phyloP scores from a whole-genome alignment of 257 asterid genomes.

The Penstemon barbatus region DNA sequence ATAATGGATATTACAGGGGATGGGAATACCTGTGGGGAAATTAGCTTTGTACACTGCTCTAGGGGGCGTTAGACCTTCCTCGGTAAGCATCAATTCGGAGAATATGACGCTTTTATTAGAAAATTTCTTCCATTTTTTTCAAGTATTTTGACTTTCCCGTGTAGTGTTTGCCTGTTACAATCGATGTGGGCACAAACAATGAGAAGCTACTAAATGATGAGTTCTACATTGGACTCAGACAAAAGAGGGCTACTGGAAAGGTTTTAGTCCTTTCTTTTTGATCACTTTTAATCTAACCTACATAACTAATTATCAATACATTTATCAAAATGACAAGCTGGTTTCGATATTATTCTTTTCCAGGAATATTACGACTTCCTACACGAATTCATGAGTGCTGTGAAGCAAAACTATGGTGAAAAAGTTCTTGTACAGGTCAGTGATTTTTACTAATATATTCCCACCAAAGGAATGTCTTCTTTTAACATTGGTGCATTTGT shows the following conservation, averaged over 20 bases:
- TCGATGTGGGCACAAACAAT: slow-evolving; percentile 94
- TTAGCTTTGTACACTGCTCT: slow-evolving; percentile 85
- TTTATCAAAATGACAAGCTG: background rate
- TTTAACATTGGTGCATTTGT: slow-evolving; percentile 23
- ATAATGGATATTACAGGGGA: slow-evolving; percentile 52
- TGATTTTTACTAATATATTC: slow-evolving; percentile 7
- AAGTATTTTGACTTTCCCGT: slow-evolving; percentile 19
- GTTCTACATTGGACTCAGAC: slow-evolving; percentile 91
- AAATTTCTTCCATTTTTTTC: background rate
- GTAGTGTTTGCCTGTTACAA: slow-evolving; percentile 87
- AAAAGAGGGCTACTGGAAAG: slow-evolving; percentile 82
- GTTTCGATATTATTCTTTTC: slow-evolving; percentile 10
- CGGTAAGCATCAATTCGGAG: slow-evolving; percentile 47
- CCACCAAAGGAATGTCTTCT: background rate
- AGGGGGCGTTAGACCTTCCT: slow-evolving; percentile 95
- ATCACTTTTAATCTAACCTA: slow-evolving; percentile 10
- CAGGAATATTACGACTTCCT: slow-evolving; percentile 86
- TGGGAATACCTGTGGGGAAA: slow-evolving; percentile 99
- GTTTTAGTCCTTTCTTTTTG: slow-evolving; percentile 34
- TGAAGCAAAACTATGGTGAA: slow-evolving; percentile 91
- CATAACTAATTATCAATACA: background rate
- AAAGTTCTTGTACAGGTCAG: slow-evolving; percentile 90
- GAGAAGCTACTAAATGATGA: slow-evolving; percentile 73
- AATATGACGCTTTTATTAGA: background rate
- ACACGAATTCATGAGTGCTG: slow-evolving; percentile 91